Conservation (phyloP, 768 basidiomycete species). For the Pleurotus tuber-regium region DNA sequence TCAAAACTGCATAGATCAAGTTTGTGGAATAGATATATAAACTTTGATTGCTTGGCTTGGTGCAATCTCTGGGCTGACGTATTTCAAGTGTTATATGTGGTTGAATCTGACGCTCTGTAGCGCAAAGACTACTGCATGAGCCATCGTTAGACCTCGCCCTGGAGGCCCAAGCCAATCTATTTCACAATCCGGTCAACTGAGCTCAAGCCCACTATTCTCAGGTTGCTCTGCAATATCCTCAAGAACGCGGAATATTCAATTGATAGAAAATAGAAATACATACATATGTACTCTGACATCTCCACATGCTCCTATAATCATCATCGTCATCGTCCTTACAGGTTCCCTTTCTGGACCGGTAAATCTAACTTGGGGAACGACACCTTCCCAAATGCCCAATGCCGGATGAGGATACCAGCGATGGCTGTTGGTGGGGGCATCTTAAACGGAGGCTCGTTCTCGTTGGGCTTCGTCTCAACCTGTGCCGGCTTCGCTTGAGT, state of each 20-base stretch:
- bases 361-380: constrained; percentile 25
- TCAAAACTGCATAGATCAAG: no score
- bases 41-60: no score
- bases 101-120: no score
- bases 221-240: not conserved
- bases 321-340: constrained; percentile 14
- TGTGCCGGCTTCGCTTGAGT: constrained; percentile 17
- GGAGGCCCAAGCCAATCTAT: no score
- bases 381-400: constrained; percentile 72
- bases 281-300: constrained; percentile 9
- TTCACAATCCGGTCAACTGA: not conserved
- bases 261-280: not conserved
- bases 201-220: no score
- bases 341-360: constrained; percentile 17
- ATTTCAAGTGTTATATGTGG: no score
- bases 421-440: constrained; percentile 79
- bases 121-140: no score
- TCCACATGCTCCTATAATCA: not conserved
- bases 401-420: constrained; percentile 79
- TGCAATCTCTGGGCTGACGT: no score
- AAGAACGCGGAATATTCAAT: not conserved
- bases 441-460: constrained; percentile 55
- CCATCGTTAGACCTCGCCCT: no score
- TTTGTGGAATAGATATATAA: no score
- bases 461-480: constrained; percentile 14